phyloP scores from a whole-genome alignment of 495 filamentous ascomycete species.

The Thozetella sp. region DNA sequence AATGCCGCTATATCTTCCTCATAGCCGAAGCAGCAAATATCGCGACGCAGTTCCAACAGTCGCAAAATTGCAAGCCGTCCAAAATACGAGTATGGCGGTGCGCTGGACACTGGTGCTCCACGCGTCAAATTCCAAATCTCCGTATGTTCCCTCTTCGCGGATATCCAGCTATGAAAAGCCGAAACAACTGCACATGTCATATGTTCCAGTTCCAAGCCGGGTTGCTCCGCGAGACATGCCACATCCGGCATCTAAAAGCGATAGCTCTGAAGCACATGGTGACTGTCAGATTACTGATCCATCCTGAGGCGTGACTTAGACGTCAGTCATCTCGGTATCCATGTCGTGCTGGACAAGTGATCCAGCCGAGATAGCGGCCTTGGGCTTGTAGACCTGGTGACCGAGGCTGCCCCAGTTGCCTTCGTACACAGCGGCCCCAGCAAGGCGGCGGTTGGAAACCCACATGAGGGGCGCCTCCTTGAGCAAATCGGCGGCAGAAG shows the following conservation, averaged over 20 bases:
- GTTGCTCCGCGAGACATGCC: constrained; percentile 21
- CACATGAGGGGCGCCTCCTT: constrained; percentile 70
- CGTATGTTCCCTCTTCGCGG: constrained; percentile 27
- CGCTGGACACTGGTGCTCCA: constrained; percentile 12
- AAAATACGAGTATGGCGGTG: constrained; percentile 16
- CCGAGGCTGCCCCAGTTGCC: constrained; percentile 86
- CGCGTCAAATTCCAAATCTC: constrained; percentile 23
- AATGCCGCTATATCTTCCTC: not conserved
- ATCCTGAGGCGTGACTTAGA: constrained; percentile 22
- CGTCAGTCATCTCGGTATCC: constrained; percentile 51
- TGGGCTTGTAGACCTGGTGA: not conserved
- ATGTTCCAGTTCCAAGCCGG: constrained; percentile 20
- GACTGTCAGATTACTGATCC: constrained; percentile 15
- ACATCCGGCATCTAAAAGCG: constrained; percentile 37
- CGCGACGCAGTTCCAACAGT: not conserved
- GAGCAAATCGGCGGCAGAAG: constrained; percentile 73
- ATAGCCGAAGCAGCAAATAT: not conserved
- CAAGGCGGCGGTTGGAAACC: constrained; percentile 71
- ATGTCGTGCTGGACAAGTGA: constrained; percentile 22
- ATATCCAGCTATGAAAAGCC: constrained; percentile 29
- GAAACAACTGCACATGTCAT: constrained; percentile 23
- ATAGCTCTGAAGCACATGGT: constrained; percentile 18
- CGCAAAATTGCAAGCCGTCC: constrained; percentile 5
- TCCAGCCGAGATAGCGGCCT: constrained; percentile 1
- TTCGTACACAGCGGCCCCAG: constrained; percentile 89